Conservation (phyloP, 768 basidiomycete genomes). For the Phlebiopsis flavidoalba region DNA sequence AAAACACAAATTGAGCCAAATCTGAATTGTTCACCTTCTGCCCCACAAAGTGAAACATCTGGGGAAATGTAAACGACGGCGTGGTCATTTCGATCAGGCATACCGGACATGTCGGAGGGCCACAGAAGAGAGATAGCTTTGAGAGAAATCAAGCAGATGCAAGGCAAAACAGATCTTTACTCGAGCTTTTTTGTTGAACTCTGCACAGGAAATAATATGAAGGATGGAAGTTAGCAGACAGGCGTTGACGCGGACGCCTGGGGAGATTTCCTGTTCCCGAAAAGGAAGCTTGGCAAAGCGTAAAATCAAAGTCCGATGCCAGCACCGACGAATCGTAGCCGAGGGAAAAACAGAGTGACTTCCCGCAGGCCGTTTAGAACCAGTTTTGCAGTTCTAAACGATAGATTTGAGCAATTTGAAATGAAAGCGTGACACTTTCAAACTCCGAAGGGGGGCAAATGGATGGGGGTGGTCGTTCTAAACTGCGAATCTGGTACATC, state of each 20-base stretch:
- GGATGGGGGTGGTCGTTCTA: too few relatives aligned
- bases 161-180: too few relatives aligned
- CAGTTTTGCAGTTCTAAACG: too few relatives aligned
- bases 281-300: not conserved
- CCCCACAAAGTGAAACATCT: not conserved
- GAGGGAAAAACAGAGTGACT: slow-evolving; percentile 13
- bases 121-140: too few relatives aligned
- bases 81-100: not conserved
- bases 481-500: too few relatives aligned
- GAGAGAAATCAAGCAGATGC: too few relatives aligned
- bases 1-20: not conserved
- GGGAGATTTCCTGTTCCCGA: not conserved
- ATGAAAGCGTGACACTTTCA: too few relatives aligned
- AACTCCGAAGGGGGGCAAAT: too few relatives aligned
- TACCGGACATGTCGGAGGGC: not conserved
- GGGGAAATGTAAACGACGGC: not conserved
- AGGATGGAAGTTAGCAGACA: not conserved
- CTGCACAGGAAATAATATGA: not conserved
- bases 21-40: not conserved
- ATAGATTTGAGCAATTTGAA: too few relatives aligned
- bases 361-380: too few relatives aligned
- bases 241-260: not conserved
- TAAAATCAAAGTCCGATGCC: slow-evolving; percentile 8
- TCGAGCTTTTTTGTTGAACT: not conserved
- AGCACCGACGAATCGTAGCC: not conserved